phyloP scores from a whole-genome alignment of 2,329 filamentous ascomycete species.

The Nemania sp. region DNA sequence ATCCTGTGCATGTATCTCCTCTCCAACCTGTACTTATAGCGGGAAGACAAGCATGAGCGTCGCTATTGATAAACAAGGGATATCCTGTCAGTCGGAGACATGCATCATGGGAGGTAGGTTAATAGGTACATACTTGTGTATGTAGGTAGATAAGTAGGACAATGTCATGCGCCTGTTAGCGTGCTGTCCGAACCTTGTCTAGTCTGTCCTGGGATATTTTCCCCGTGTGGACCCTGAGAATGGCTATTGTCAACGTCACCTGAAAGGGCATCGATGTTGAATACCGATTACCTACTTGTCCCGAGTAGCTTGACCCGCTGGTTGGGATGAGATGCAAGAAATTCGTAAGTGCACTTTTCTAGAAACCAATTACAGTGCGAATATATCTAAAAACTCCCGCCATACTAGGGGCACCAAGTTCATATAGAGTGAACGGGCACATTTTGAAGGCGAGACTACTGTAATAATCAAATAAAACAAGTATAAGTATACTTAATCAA shows the following conservation, averaged over 20 bases:
- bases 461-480: too few relatives aligned
- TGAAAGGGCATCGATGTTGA: background rate
- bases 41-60: background rate
- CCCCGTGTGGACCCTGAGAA: conserved; percentile 25
- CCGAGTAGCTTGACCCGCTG: background rate
- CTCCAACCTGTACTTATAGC: background rate
- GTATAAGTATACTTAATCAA: too few relatives aligned
- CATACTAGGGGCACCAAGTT: too few relatives aligned
- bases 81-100: conserved; percentile 11
- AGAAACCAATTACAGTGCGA: background rate
- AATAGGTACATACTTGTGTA: too few relatives aligned
- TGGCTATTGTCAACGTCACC: conserved; percentile 26
- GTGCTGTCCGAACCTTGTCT: conserved; percentile 1
- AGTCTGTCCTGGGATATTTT: background rate
- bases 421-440: too few relatives aligned
- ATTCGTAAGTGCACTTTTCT: background rate
- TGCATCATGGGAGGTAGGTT: background rate
- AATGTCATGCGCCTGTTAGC: conserved; percentile 27
- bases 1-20: conserved; percentile 28
- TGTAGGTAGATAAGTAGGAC: background rate
- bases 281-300: background rate
- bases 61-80: conserved; percentile 13
- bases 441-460: too few relatives aligned
- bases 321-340: conserved; percentile 5
- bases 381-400: too few relatives aligned